Conservation (phyloP, 139 green algal species). For the Micromonas pusilla region DNA sequence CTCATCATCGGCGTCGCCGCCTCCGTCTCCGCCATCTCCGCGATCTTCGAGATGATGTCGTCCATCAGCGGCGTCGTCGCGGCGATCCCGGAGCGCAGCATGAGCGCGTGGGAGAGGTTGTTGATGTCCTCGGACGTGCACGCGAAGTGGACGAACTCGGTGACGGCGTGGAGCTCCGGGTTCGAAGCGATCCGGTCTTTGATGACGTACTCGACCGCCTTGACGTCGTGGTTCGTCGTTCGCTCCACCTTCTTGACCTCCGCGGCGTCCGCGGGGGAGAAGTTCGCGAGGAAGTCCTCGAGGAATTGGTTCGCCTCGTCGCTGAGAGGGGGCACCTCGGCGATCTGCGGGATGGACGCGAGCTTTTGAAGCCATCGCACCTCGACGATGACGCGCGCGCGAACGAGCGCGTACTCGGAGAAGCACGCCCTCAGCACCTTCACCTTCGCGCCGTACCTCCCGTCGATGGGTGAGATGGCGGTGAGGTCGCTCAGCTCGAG, state of each 20-base stretch:
- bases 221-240: conserved; percentile 99
- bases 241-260: conserved; percentile 80
- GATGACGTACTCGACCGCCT: conserved; percentile 97
- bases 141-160: conserved; percentile 99
- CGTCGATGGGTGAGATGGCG: conserved; percentile 43
- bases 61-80: conserved; percentile 59
- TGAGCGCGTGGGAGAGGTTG: conserved; percentile 94
- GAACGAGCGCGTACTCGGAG: conserved; percentile 94
- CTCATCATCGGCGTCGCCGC: conserved; percentile 88
- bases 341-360: conserved; percentile 56
- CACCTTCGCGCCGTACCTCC: conserved; percentile 72
- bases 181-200: conserved; percentile 62
- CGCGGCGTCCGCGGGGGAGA: conserved; percentile 58
- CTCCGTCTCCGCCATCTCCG: conserved; percentile 60
- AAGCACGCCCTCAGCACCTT: conserved; percentile 73
- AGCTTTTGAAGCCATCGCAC: conserved; percentile 91
- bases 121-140: conserved; percentile 99
- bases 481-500: conserved; percentile 37
- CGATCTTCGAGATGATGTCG: conserved; percentile 62
- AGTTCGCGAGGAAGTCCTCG: conserved; percentile 59
- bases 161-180: conserved; percentile 12
- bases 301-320: conserved; percentile 63
- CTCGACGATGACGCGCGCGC: conserved; percentile 89
- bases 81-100: conserved; percentile 81
- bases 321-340: conserved; percentile 77